Base-by-base conservation (phyloP, 2,329 filamentous ascomycete genomes). In the Phaeoacremonium minimum region DNA sequence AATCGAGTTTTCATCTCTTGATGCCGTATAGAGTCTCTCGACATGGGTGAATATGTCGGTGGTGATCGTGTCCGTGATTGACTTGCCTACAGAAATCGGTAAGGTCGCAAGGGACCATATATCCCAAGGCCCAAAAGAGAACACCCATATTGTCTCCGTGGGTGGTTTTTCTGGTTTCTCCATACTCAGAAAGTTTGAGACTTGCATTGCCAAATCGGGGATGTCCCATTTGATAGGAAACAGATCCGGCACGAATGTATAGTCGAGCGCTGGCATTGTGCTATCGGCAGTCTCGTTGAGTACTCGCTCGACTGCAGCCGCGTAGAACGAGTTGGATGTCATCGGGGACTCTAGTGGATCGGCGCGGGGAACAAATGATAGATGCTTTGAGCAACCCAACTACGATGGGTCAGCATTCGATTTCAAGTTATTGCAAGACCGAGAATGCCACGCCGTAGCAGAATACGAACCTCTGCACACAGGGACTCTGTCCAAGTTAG, bases 241-340 rank as follows among this genome's bases (percentile, higher is more conserved):
- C 18, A 65, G 56, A 7, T 63, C 46, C 2, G 51, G 40, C 15
- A 71, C 44, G 46, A 65, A 74, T 9, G 56, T 56, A 44, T 67
- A 73, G 46, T 75, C 58, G 19, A 49, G 48, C 4, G 65, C 63
- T 1, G 66, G 63, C 5, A 52, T 50, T 3, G 57, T 37, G 2
- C 44, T 41, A 6, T 58, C 45, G n/a, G 56, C 46, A 16, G 60
- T 53, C 8, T 57, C 47, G 20, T 53, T 46, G 8, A 55, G 49
- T 7, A 57, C 41, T 15, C 55, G 51, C 11, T 63, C 49, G 7
- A 71, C 46, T 3, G 63, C 69, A 2, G 59, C 54, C 1, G 70
- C 77, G 35, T 80, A 83, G 6, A 73, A 52, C 19, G 58, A 46
- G 44, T 71, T 89, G 42, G 67, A 71, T 3, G 59, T 83, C 19